Evolutionary conservation across 148 eudicot species (phyloP), one percentile per base, ranked within the genome.

Genomic region (Chenopodium suecicum): DNA sequence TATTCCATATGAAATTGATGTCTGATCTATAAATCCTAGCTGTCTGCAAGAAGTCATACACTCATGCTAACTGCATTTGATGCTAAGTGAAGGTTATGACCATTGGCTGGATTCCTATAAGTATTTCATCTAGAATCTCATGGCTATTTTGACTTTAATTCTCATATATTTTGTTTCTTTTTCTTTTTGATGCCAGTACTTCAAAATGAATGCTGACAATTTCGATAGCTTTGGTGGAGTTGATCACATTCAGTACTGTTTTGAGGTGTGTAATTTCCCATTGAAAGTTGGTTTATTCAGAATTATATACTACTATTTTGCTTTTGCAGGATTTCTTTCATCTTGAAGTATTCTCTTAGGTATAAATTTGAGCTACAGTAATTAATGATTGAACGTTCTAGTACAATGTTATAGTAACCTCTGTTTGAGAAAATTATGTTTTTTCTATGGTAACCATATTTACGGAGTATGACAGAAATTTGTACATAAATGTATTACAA

Each of bases 231-330:
- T 87, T 83, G 94, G 95, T 71, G 97, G 94, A 27, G 84, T 94
- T 60, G 96, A 91, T 66, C 99, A 97, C 85, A 90, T 93, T 79
- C 88, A 86, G n/a, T 97, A 94, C 83, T 97, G 99, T 84, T 94
- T 91, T 88, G 91, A 94, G 98, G 99, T 97, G 79, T 41, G 75
- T 60, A 41, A 58, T 66, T 27, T 69, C 29, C 14, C 37, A 37
- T 74, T n/a, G 47, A 29, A 75, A 34, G 50, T 75, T 71, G 48
- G 66, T 73, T 19, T 56, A 6, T 52, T 27, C 65, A 50, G 71
- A 47, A n/a, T 47, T 25, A 47, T n/a, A 46, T 19, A 62, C 65
- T 25, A 62, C 41, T 32, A 4, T 56, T 12, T 12, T 37, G n/a
- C 44, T 11, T 19, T 37, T 77, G 19, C 65, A 27, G 77, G 27